Evolutionary conservation across 305 asterid genomes (phyloP), one percentile per base, ranked within the genome.

Genomic region (Solanum hybrid): DNA sequence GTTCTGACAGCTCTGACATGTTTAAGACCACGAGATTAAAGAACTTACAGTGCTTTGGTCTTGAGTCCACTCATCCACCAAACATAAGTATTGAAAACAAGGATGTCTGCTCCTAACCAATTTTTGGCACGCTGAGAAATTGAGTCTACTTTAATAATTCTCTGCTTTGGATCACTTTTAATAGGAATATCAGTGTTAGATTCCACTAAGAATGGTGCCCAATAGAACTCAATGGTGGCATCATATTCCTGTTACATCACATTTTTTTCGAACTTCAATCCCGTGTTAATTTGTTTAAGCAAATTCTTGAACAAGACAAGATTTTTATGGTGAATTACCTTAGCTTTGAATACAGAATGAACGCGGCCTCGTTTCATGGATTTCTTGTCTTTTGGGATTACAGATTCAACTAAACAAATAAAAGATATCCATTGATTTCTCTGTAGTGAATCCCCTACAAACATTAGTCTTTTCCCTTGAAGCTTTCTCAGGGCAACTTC

Each of bases 31-130:
- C 6, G 14, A 69, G 31, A 69, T n/a, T n/a, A 11, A 69, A 69
- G 14, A 77, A 33, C 89, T 91, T 94, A 95, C 98, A 97, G 75
- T 86, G 96, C 93, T 89, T 95, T 96, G 92, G 92, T 93, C 90
- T 89, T 93, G 89, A 92, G 93, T 87, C 98, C 97, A 88, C 96
- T 96, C 98, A 95, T 96, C 99, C 99, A 97, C 99, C 99, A 96
- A 88, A 97, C 95, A 14, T 95, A 97, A 35, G 96, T 95, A 86
- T 97, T 96, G 95, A 96, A 97, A 86, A 95, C 95, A 77, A 97
- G 95, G 76, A 95, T 90, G 92, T 97, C 98, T 12, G 93, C 96
- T 78, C 95, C 97, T 36, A 89, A 74, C 99, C 99, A 97, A 34
- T 96, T 87, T 90, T 93, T 92, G 86, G 96, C 98, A 91, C 96